Base-by-base conservation (phyloP, 768 basidiomycete genomes). In the Phaeolepiota aurea region DNA sequence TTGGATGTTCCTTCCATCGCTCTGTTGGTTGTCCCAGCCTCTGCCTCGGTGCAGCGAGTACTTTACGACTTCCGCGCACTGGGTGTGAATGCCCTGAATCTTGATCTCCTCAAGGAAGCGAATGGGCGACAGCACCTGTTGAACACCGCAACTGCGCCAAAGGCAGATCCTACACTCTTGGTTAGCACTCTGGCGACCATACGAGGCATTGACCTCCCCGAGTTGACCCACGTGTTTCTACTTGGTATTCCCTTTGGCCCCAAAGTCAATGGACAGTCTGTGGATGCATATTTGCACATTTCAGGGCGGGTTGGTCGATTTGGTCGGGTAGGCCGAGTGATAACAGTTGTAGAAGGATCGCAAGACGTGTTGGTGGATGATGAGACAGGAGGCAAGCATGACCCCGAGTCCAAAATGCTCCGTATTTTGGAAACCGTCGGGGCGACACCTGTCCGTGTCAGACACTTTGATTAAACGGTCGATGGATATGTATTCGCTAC, bases 261-360 rank as follows among this genome's bases (percentile, higher is more conserved):
- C 9, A 59, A 49, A 34, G 61, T 66, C 25, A 62, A 52, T 35
- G 69, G 65, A 20, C 54, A 54, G 48, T 58, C 62, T 9, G 71
- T 75, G 28, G 80, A 82, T 48, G 66, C 65, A 30, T 88, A 88
- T 54, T 44, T 79, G 48, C 86, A 88, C 50, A 61, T 79, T 31
- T 77, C 81, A 3, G 86, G 87, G 11, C 76, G 86, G 10, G 82
- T 80, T n/a, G 83, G 85, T 15, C 71, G 85, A 44, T 82, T 84
- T 54, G 79, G 80, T 33, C 58, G 72, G 32, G 59, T 57, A 15
- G 85, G 85, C 12, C 81, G 75, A 58, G 82, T 86, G 38, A 64
- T 88, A 43, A 76, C 68, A 19, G 63, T 87, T 28, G 56, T 87
- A 23, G 70, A 74, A 35, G 56, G 58, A 20, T 58, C 52, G 25